phyloP scores from a whole-genome alignment of 2,329 filamentous ascomycete species.

The Xylariales sp. region DNA sequence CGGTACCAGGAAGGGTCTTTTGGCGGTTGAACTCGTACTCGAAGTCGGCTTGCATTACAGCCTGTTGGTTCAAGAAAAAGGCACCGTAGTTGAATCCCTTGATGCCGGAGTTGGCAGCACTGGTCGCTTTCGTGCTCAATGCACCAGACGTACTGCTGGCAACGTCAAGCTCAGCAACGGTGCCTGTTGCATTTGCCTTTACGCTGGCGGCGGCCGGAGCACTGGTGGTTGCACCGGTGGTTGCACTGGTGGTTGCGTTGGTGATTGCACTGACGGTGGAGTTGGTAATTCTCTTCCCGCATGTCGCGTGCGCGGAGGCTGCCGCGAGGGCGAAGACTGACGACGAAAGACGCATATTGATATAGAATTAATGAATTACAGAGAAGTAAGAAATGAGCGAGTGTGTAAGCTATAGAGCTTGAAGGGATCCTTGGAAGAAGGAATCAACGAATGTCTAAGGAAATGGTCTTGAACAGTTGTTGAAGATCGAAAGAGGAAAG shows the following conservation, averaged over 20 bases:
- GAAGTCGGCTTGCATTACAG: slow-evolving; percentile 26
- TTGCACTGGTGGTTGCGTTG: background rate
- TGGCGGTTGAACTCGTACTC: slow-evolving; percentile 28
- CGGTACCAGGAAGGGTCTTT: slow-evolving; percentile 23
- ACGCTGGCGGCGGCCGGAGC: background rate
- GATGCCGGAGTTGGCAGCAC: slow-evolving; percentile 19
- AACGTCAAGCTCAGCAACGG: slow-evolving; percentile 16
- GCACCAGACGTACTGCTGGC: slow-evolving; percentile 10
- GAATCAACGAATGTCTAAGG: slow-evolving; percentile 1
- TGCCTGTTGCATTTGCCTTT: slow-evolving; percentile 9
- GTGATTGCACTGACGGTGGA: slow-evolving; percentile 7
- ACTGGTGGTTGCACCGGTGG: background rate
- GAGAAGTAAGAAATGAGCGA: slow-evolving; percentile 12
- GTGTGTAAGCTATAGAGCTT: slow-evolving; percentile 7
- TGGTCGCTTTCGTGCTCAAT: background rate
- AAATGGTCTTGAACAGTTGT: background rate
- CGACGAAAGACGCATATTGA: slow-evolving; percentile 25
- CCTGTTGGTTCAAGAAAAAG: slow-evolving; percentile 27
- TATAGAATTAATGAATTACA: slow-evolving; percentile 11
- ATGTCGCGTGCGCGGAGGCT: slow-evolving; percentile 14
- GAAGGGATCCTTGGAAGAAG: slow-evolving; percentile 1
- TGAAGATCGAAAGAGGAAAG: slow-evolving; percentile 4
- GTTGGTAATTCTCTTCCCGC: slow-evolving; percentile 1
- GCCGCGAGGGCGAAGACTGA: slow-evolving; percentile 21
- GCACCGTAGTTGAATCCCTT: slow-evolving; percentile 30